Evolutionary conservation across 163 green algal genomes (phyloP), one percentile per base, ranked within the genome.

Genomic region (Volvox carteri): DNA sequence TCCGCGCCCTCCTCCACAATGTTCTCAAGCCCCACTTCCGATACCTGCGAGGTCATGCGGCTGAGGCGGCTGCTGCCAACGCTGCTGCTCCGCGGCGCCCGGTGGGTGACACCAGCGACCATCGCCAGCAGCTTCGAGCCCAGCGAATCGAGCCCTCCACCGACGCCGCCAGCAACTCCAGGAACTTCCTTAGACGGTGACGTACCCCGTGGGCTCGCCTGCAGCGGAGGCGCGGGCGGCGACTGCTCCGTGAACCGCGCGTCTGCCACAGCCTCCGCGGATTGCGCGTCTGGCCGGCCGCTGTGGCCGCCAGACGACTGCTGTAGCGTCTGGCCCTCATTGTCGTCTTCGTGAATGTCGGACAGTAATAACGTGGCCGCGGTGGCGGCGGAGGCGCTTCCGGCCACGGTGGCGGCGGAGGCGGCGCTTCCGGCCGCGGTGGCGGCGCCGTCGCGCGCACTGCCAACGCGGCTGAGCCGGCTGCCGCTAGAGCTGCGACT

Each of bases 381-480:
- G n/a, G n/a, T n/a, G n/a, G n/a, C n/a, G n/a, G n/a, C n/a, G n/a
- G n/a, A n/a, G n/a, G n/a, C n/a, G n/a, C n/a, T n/a, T n/a, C n/a
- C n/a, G n/a, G n/a, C 46, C 21, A 23, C 42, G 52, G 28, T 35
- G 52, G 19, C 16, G 4, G 9, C 74, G 37, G 41, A 1, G 33
- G 35, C 14, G 35, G 0, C 52, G 1, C 23, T 21, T 33, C 11
- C 75, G n/a, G 41, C 41, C 18, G n/a, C 54, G 77, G 14, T 30
- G n/a, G 60, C 37, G 44, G 41, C 62, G 8, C 28, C 46, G 50
- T 81, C 83, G 4, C 83, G 83, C 50, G 83, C 68, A 50, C 68
- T 83, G 67, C 83, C 81, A 50, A 88, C 44, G 28, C 83, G 83
- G 68, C 68, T 83, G 12, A 88, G 83, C n/a, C 83, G 83, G 68